A percentile compares a stretch with the other conserved stretches of the same genome.
Evolutionary conservation across 2,329 filamentous ascomycete species (phyloP).

Genomic region (Claviceps sp.): DNA sequence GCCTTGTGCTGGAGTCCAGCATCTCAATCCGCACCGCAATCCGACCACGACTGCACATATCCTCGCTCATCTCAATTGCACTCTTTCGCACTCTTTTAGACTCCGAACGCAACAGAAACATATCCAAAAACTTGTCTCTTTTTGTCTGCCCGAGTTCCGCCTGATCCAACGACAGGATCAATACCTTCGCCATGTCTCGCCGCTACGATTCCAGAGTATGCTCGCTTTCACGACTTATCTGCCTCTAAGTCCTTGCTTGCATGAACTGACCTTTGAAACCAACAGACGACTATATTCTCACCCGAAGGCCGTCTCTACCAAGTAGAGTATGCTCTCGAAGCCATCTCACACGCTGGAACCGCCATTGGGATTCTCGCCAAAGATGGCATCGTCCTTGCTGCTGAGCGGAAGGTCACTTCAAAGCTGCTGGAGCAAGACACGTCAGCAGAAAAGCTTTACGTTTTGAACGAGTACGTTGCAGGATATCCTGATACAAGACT

Average conservation of each 20-base stretch:
- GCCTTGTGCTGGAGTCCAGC: slow-evolving; percentile 5
- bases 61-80: neutral
- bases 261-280: neutral
- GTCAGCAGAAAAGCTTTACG: slow-evolving; percentile 98
- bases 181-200: slow-evolving; percentile 58
- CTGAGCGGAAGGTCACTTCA: slow-evolving; percentile 97
- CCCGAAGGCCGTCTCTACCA: slow-evolving; percentile 97
- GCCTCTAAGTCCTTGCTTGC: neutral
- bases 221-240: slow-evolving; percentile 14
- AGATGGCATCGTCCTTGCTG: slow-evolving; percentile 95
- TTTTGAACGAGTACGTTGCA: slow-evolving; percentile 75
- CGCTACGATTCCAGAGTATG: slow-evolving; percentile 93
- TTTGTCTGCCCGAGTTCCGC: neutral
- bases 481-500: too few species aligned
- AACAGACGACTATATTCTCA: slow-evolving; percentile 97
- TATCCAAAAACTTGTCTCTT: neutral
- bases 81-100: neutral
- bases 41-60: slow-evolving; percentile 2
- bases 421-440: slow-evolving; percentile 99
- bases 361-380: slow-evolving; percentile 93
- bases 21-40: neutral
- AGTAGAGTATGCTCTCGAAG: slow-evolving; percentile 97
- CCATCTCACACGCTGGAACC: slow-evolving; percentile 95
- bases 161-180: neutral
- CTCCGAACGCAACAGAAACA: neutral